Evolutionary conservation across 306 rosid species (phyloP).

Genomic region (Cucumis hystrix): DNA sequence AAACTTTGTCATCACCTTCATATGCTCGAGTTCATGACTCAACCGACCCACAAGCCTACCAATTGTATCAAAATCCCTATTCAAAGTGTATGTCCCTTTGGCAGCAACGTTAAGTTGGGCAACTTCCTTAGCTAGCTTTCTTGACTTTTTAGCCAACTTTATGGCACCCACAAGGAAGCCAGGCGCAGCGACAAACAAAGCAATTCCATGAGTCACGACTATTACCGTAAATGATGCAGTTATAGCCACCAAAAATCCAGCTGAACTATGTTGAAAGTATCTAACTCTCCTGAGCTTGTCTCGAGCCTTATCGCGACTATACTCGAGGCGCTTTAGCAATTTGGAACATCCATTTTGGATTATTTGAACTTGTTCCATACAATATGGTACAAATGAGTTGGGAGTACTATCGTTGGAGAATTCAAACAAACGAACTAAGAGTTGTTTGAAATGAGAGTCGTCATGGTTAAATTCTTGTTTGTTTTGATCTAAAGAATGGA

Average conservation of each 20-base stretch:
- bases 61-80: conserved; percentile 50
- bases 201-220: conserved; percentile 40
- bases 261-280: conserved; percentile 22
- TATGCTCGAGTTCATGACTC: conserved; percentile 49
- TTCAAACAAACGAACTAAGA: not conserved
- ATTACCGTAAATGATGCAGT: conserved; percentile 31
- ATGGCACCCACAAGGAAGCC: conserved; percentile 17
- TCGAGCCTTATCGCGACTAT: conserved; percentile 23
- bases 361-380: not conserved
- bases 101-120: conserved; percentile 55
- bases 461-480: too few species aligned
- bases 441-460: not conserved
- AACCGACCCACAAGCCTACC: conserved; percentile 47
- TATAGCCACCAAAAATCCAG: conserved; percentile 18
- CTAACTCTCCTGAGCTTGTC: conserved; percentile 16
- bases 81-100: conserved; percentile 56
- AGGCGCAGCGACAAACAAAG: conserved; percentile 33
- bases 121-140: conserved; percentile 8
- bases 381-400: conserved; percentile 20
- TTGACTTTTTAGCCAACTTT: conserved; percentile 19
- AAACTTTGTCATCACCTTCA: conserved; percentile 24
- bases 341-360: conserved; percentile 19
- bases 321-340: conserved; percentile 39
- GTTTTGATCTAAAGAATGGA: conserved; percentile 4
- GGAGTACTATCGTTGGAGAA: too few species aligned